Base-by-base conservation (phyloP, 192 early-diverging fungal genomes). In the Entrophospora sp. region DNA sequence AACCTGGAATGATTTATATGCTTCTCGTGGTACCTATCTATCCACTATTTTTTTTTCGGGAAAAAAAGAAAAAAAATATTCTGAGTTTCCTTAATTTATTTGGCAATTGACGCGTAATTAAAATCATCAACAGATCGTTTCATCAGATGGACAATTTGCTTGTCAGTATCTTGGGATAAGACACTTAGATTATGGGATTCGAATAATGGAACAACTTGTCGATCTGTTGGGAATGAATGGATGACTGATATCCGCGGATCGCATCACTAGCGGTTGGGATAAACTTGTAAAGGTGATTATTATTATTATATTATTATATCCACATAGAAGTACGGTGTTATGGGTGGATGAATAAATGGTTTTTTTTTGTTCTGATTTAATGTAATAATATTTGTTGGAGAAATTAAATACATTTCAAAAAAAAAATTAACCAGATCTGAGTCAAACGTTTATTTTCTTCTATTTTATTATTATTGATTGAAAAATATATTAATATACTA, bases 271-370 rank as follows among this genome's bases (percentile, higher is more conserved):
- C 76, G 93, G 95, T 73, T 99, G 96, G 96, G 96, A 99, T 86
- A 97, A 97, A 88, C 81, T 96, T 71, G 95, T 99, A 82, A 99
- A 99, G 96, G 93, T 95, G 85, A n/a, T n/a, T n/a, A n/a, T n/a
- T n/a, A n/a, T n/a, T n/a, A n/a, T n/a, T n/a, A n/a, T n/a, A n/a
- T n/a, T n/a, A n/a, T n/a, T n/a, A n/a, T n/a, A n/a, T n/a, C n/a
- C n/a, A n/a, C n/a, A n/a, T n/a, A n/a, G n/a, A n/a, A n/a, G n/a
- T n/a, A n/a, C n/a, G n/a, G n/a, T n/a, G n/a, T n/a, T n/a, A n/a
- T n/a, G n/a, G n/a, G n/a, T n/a, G n/a, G n/a, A n/a, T n/a, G n/a
- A n/a, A n/a, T n/a, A n/a, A n/a, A n/a, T n/a, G n/a, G n/a, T n/a
- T n/a, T n/a, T n/a, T n/a, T n/a, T n/a, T n/a, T n/a, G n/a, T n/a